Base-by-base conservation (phyloP, 495 filamentous ascomycete species). In the Rhizodiscina lignyota region DNA sequence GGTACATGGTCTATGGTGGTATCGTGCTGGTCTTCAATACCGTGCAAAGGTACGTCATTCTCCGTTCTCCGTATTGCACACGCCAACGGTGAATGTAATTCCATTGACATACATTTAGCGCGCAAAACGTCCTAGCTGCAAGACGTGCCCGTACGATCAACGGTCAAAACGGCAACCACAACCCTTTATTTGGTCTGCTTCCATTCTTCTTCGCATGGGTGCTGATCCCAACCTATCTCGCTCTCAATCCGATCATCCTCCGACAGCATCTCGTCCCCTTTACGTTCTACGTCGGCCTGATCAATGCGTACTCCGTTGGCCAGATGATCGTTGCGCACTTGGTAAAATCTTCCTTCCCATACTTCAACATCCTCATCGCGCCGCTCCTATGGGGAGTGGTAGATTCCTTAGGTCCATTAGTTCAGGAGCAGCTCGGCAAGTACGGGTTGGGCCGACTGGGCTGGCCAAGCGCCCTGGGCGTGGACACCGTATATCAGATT, bases 241-340 rank as follows among this genome's bases (percentile, higher is more conserved):
- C 67, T 43, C 71, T 94, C 42, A 80, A 94, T 50, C 89, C 85
- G 2, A 56, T 67, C 28, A 85, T 94, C 47, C 67, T 92, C 36
- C 64, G 72, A 45, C 64, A 77, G 50, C 79, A 94, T 48, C 67
- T 91, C 4, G 65, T 96, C 24, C 83, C 89, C 0, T 94, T 97
- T 52, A 64, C 74, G 31, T 66, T 94, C 45, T 93, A 81, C 48
- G 75, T 79, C 19, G 85, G 87, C 34, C 57, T 94, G 36, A 63
- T 92, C 45, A 94, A 94, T 51, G 85, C 89, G 29, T 94, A 92
- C 55, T 74, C 80, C 37, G 89, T 97, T 31, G 89, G 89, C 5
- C 73, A 83, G 51, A 94, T 97, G 54, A 96, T 97, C 60, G 77
- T 78, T 18, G 86, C 84, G 1, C 89, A 97, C 55, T 64, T 97